Conservation (phyloP, 345 rosid species). For the Brassica nigra region DNA sequence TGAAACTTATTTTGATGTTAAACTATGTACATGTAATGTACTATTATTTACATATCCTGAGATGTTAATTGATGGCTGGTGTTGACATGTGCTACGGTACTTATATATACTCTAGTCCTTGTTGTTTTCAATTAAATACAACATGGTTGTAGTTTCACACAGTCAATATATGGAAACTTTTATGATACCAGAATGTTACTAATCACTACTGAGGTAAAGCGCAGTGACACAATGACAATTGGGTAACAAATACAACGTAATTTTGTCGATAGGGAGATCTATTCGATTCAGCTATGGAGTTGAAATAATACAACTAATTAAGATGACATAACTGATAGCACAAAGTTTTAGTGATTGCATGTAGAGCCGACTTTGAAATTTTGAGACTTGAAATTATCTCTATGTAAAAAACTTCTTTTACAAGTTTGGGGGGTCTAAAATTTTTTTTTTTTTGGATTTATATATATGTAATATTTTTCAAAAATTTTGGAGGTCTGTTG, state of each 20-base stretch:
- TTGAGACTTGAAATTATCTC: too few relatives aligned
- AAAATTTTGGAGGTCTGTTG: too few relatives aligned
- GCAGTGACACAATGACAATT: background rate
- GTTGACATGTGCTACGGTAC: too few relatives aligned
- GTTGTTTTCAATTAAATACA: background rate
- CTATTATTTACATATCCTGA: background rate
- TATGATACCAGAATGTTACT: constrained; percentile 3
- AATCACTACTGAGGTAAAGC: background rate
- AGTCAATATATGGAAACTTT: background rate
- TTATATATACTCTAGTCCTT: background rate
- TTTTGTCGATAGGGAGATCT: background rate
- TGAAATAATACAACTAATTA: too few relatives aligned
- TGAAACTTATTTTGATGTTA: background rate
- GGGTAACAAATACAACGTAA: background rate
- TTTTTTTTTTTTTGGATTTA: too few relatives aligned
- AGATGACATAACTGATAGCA: too few relatives aligned
- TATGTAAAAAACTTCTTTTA: too few relatives aligned
- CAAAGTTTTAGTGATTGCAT: background rate
- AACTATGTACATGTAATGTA: background rate
- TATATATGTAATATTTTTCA: too few relatives aligned
- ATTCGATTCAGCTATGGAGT: background rate
- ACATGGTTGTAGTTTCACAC: background rate
- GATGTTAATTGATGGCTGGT: background rate
- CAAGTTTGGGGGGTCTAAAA: too few relatives aligned
- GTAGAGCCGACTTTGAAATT: too few relatives aligned